phyloP scores from a whole-genome alignment of 805 yeast genomes.

The Hanseniaspora pseudoguilliermondii region DNA sequence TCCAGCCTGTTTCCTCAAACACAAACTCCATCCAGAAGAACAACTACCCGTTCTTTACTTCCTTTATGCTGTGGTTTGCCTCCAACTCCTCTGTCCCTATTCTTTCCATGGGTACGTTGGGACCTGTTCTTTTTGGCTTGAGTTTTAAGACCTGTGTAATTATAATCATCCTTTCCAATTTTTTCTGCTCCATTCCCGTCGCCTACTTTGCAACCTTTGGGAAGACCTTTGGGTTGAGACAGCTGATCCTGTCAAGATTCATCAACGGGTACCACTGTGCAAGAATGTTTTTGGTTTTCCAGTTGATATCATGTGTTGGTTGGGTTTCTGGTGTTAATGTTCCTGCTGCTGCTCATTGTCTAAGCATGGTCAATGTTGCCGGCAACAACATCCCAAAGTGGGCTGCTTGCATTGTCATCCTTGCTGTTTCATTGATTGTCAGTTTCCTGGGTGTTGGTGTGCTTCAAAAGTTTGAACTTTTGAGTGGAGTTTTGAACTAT shows the following conservation, averaged over 20 bases:
- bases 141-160: constrained; percentile 63
- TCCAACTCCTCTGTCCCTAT: constrained; percentile 83
- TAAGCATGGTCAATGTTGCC: constrained; percentile 57
- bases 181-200: constrained; percentile 64
- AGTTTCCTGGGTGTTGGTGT: constrained; percentile 77
- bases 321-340: constrained; percentile 91
- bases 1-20: constrained; percentile 32
- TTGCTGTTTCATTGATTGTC: constrained; percentile 53
- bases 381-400: constrained; percentile 58
- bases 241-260: constrained; percentile 67
- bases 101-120: constrained; percentile 62
- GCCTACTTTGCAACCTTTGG: constrained; percentile 79
- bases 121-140: constrained; percentile 50
- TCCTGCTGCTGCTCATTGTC: constrained; percentile 64
- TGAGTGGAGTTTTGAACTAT: constrained; percentile 79
- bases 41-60: constrained; percentile 50
- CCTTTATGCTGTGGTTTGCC: constrained; percentile 83
- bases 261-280: constrained; percentile 64
- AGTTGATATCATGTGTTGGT: constrained; percentile 77
- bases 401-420: constrained; percentile 75
- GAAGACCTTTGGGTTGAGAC: constrained; percentile 73
- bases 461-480: constrained; percentile 70
- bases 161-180: constrained; percentile 56
- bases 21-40: constrained; percentile 70
- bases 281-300: constrained; percentile 65